Conservation (phyloP, 2,329 filamentous ascomycete genomes). For the Talaromyces amestolkiae region DNA sequence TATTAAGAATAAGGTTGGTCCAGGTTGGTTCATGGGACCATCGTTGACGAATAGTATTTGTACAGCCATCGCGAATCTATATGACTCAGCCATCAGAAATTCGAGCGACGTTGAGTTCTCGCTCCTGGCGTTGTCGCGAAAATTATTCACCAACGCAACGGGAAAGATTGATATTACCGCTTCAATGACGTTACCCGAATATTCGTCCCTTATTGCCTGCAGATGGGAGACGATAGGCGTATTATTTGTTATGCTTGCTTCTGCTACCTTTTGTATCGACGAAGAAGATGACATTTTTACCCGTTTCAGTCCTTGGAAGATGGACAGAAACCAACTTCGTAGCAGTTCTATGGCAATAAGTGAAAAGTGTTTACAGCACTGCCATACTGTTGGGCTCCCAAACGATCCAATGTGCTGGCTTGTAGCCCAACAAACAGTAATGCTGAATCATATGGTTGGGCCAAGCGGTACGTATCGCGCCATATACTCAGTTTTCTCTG, state of each 20-base stretch:
- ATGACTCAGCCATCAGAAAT: not conserved
- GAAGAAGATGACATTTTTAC: conserved; percentile 6
- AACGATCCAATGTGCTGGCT: conserved; percentile 16
- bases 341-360: not conserved
- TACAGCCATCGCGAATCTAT: not conserved
- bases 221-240: conserved; percentile 16
- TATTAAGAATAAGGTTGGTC: not conserved
- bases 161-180: not conserved
- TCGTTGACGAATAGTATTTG: not conserved
- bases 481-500: no score
- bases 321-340: not conserved
- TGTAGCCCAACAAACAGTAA: conserved; percentile 8
- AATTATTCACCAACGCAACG: not conserved
- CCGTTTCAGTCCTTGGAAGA: not conserved
- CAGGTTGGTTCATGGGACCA: not conserved
- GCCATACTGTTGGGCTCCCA: conserved; percentile 1
- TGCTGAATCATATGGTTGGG: not conserved
- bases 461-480: not conserved
- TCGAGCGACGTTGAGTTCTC: not conserved
- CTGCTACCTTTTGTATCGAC: not conserved
- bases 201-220: not conserved
- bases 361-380: not conserved
- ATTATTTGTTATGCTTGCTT: conserved; percentile 10
- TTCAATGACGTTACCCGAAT: conserved; percentile 7
- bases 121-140: not conserved